Base-by-base conservation (phyloP, 208 protist genomes). In the Crithidia sp. region DNA sequence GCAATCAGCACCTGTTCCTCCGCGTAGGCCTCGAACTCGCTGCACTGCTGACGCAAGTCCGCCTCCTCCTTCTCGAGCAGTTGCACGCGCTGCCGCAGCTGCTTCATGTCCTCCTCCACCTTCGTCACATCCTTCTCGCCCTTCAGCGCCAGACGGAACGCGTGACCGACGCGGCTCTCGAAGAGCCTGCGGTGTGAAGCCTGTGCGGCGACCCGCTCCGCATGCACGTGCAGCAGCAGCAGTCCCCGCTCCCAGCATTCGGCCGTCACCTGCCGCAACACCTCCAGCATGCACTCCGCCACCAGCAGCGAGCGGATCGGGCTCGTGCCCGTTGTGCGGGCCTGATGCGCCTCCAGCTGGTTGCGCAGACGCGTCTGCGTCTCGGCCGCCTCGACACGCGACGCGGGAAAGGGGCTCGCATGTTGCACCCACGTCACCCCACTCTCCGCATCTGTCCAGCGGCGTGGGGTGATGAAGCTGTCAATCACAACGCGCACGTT, bases 221-320 rank as follows among this genome's bases (percentile, higher is more conserved):
- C 55, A 76, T 95, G 84, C 37, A 97, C 84, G 64, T 93, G 83
- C 43, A 95, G 81, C 12, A 97, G 80, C 69, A 97, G 73, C 67
- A 97, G 64, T 9, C 93, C 93, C 0, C 89, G 86, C 78, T 95
- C 89, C 91, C 90, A 95, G 70, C 85, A 88, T 86, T 95, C 89
- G 17, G 77, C 81, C 44, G 88, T 88, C 16, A 95, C 88, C 68
- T 95, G 87, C 12, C 93, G 93, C 57, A 97, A 88, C 52, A 95
- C 88, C 71, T 97, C 90, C n/a, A 95, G 50, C 59, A 92, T 94
- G 70, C 87, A 91, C 85, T 97, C 90, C 13, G 89, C 93, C 14
- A 91, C 63, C 4, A 97, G 80, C 44, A 94, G 61, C 9, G 89
- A 89, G 39, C 93, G 93, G 49, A 90, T 77, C 19, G 89, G 86